A percentile compares a stretch with the other conserved stretches of the same genome.
Conservation (phyloP, 495 filamentous ascomycete genomes). For the Podospora pseudopauciseta region DNA sequence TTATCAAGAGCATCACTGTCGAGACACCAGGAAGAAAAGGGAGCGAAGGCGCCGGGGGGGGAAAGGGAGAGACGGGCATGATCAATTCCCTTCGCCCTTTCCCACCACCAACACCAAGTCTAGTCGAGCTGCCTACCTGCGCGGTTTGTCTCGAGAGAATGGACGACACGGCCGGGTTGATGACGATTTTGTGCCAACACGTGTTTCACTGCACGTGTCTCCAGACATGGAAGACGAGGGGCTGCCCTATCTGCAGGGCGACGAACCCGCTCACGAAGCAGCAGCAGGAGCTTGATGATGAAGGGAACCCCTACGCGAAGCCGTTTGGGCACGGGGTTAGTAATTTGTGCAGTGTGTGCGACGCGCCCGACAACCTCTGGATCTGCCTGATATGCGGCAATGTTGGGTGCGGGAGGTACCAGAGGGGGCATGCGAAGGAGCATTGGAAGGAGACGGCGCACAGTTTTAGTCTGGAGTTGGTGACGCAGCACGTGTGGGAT, state of each 20-base stretch:
- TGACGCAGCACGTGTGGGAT: conserved; percentile 95
- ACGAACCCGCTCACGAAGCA: conserved; percentile 49
- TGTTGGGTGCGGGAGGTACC: conserved; percentile 91
- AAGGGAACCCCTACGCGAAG: conserved; percentile 41
- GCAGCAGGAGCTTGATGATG: conserved; percentile 27
- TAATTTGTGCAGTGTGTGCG: conserved; percentile 68
- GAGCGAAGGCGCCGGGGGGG: conserved; percentile 51
- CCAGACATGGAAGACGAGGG: conserved; percentile 90
- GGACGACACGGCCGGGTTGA: conserved; percentile 91
- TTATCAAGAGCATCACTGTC: conserved; percentile 81
- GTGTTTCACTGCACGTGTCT: conserved; percentile 97
- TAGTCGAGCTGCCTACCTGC: conserved; percentile 91
- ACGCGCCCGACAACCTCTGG: conserved; percentile 80
- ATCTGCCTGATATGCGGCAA: conserved; percentile 91
- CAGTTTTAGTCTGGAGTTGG: conserved; percentile 87
- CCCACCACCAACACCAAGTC: conserved; percentile 83
- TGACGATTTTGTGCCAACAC: conserved; percentile 96
- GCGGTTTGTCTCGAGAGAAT: conserved; percentile 96
- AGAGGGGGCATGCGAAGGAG: conserved; percentile 85
- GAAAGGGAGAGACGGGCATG: conserved; percentile 57
- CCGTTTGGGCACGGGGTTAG: conserved; percentile 49
- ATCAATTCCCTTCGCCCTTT: conserved; percentile 69
- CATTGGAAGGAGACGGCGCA: conserved; percentile 90
- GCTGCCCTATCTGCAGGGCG: conserved; percentile 92
- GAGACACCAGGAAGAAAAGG: conserved; percentile 46